phyloP scores from a whole-genome alignment of 352 stramenopile species.

The Globisporangium polare region DNA sequence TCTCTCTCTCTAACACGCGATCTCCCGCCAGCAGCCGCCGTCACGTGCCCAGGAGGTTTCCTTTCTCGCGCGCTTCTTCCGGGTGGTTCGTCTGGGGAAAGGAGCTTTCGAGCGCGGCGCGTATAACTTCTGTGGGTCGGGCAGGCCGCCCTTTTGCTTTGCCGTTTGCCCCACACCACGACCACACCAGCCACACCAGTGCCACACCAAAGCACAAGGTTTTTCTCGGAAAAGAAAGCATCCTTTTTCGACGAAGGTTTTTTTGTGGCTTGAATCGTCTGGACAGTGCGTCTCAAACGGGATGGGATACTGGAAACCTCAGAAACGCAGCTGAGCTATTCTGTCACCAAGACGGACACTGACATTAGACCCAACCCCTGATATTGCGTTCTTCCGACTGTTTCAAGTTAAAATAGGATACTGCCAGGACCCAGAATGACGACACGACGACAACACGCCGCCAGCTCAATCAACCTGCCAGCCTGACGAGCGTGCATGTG shows the following conservation, averaged over 20 bases:
- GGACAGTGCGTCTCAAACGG: no score
- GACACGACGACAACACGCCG: neutral
- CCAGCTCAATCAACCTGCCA: neutral
- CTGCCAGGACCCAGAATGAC: neutral
- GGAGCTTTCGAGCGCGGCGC: slow-evolving; percentile 4
- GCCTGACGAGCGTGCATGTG: slow-evolving; percentile 1
- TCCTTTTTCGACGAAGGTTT: no score
- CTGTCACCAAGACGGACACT: neutral
- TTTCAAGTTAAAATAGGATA: neutral
- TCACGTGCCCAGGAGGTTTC: slow-evolving; percentile 9
- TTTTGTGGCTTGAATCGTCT: no score
- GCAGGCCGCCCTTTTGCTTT: slow-evolving; percentile 11
- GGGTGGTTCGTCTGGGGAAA: slow-evolving; percentile 3
- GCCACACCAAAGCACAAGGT: no score
- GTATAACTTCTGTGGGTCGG: slow-evolving; percentile 5
- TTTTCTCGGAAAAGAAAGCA: no score
- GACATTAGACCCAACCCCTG: neutral
- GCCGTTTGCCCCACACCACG: no score
- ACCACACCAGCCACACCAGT: no score
- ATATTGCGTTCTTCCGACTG: neutral
- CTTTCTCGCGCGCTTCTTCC: slow-evolving; percentile 6
- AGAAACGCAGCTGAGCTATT: no score
- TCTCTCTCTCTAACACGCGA: neutral
- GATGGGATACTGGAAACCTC: no score
- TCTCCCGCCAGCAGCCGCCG: neutral